Percentiles rank a stretch among this genome's conserved stretches.
phyloP scores from a whole-genome alignment of 352 stramenopile species.

The Aphanomyces cochlioides region DNA sequence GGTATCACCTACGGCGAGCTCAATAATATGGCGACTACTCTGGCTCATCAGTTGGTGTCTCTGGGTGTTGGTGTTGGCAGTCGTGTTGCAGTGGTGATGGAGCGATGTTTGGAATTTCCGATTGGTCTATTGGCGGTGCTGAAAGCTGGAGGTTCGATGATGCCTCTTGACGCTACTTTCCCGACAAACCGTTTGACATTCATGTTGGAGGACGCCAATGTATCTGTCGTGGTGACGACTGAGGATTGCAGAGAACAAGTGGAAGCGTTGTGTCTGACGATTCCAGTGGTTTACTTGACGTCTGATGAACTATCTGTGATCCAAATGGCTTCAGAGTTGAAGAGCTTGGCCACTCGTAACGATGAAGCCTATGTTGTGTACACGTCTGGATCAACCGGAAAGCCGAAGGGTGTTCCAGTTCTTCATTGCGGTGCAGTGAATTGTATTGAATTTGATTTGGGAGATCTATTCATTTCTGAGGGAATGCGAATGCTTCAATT shows the following conservation, averaged over 20 bases:
- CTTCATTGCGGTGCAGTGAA: constrained; percentile 20
- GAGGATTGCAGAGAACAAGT: neutral
- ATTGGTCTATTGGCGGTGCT: constrained; percentile 87
- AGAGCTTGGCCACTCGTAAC: neutral
- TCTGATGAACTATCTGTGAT: neutral
- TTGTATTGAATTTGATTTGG: neutral
- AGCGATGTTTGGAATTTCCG: constrained; percentile 89
- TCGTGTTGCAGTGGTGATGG: constrained; percentile 54
- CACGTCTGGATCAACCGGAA: constrained; percentile 31
- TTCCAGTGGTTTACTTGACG: neutral
- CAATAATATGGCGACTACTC: constrained; percentile 33
- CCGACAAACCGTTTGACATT: constrained; percentile 30
- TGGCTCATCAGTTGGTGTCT: constrained; percentile 32
- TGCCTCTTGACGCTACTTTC: constrained; percentile 66
- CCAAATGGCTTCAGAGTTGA: neutral
- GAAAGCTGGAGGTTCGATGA: constrained; percentile 89
- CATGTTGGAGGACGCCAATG: neutral
- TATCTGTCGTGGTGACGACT: neutral
- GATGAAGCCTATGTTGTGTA: constrained; percentile 32
- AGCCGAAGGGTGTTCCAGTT: constrained; percentile 30
- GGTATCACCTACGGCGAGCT: constrained; percentile 38
- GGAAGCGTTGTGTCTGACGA: neutral
- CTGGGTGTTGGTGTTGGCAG: constrained; percentile 41
- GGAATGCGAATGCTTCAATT: neutral
- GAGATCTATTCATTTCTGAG: neutral